These are phyloP conservation scores for Penicillium hordei DNA, from an alignment of 2,329 filamentous ascomycete species.

Conservation along the genomic window DNA sequence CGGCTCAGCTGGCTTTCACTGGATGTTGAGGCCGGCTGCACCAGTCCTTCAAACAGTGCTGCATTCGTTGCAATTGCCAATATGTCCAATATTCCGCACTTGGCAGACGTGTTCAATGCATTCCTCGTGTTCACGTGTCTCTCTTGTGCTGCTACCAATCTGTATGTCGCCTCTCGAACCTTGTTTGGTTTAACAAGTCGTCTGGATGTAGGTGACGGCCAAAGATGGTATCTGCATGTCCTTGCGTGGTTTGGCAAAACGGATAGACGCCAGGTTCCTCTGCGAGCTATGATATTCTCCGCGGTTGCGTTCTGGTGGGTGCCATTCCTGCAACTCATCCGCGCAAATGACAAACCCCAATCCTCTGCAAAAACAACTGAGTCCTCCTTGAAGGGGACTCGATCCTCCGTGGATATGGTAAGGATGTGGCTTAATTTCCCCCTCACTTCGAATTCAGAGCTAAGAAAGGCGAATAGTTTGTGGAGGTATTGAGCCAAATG, in stretches of 20 bases:
- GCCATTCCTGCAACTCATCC: neutral
- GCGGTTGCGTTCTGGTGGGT: neutral
- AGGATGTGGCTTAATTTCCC: neutral
- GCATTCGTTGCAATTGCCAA: neutral
- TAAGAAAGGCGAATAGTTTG: neutral
- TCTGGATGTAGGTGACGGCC: neutral
- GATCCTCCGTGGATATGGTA: neutral
- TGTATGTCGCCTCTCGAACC: neutral
- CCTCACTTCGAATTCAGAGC: neutral
- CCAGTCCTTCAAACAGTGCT: neutral
- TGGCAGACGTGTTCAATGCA: neutral
- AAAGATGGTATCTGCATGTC: neutral
- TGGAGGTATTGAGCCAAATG: neutral
- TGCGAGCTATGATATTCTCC: neutral
- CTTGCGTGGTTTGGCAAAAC: neutral
- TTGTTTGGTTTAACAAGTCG: neutral
- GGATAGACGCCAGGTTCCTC: neutral
- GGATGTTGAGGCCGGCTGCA: neutral
- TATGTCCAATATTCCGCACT: neutral
- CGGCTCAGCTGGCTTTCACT: neutral
- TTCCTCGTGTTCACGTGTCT: neutral
- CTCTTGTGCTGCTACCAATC: neutral
- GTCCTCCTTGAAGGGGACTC: neutral
- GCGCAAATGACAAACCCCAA: neutral
- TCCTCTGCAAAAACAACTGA: neutral